Evolutionary conservation across 2,329 filamentous ascomycete species (phyloP).

Genomic region (Hortaea sp.): DNA sequence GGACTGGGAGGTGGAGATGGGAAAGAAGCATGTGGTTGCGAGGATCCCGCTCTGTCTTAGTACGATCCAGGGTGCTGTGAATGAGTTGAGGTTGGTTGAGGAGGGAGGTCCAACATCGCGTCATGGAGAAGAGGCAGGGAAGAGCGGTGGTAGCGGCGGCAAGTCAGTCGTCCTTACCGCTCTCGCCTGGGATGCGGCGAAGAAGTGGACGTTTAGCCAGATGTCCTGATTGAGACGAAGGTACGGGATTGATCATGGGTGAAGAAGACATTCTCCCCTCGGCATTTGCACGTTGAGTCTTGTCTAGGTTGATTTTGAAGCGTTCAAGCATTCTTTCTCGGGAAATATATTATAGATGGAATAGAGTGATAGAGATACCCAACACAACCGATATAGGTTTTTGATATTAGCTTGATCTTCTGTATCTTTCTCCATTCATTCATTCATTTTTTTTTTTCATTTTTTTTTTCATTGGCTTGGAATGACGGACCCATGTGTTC

Average conservation of each 20-base stretch:
- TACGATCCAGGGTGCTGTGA: conserved; percentile 17
- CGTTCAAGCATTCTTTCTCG: no score
- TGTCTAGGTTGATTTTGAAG: no score
- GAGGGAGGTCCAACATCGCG: no score
- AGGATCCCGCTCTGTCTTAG: conserved; percentile 20
- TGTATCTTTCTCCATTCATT: no score
- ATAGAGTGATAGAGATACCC: neutral
- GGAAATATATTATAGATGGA: neutral
- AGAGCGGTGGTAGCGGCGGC: neutral
- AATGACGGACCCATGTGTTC: no score
- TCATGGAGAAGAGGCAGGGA: neutral
- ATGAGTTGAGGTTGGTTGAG: conserved; percentile 12
- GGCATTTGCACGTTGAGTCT: no score
- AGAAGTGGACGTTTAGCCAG: conserved; percentile 15
- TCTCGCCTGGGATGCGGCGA: conserved; percentile 13
- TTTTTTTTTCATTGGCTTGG: no score
- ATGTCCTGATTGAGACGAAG: neutral
- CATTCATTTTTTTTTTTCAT: no score
- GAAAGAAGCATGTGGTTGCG: conserved; percentile 11
- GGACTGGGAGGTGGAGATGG: neutral
- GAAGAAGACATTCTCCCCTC: no score
- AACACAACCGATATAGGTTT: no score
- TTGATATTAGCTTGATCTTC: no score
- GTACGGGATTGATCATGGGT: no score
- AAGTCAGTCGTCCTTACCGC: conserved; percentile 12